phyloP scores from a whole-genome alignment of 2,329 filamentous ascomycete genomes.

The Paraphoma sp. region DNA sequence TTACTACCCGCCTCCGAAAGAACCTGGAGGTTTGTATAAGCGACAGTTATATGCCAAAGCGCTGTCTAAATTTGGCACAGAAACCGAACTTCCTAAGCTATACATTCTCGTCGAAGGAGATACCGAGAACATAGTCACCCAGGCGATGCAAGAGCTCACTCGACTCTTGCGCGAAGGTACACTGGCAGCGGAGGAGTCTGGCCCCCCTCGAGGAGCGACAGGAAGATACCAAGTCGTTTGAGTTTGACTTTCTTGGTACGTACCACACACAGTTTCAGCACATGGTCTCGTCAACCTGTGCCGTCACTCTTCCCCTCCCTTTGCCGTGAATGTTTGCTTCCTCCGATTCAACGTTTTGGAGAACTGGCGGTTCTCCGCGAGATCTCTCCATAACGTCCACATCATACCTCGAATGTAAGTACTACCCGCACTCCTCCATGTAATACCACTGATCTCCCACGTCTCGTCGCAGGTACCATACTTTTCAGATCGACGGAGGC shows the following conservation, averaged over 20 bases:
- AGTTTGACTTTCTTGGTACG: slow-evolving; percentile 9
- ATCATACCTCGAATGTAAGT: slow-evolving; percentile 5
- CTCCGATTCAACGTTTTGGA: too few relatives aligned
- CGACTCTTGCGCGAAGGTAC: slow-evolving; percentile 89
- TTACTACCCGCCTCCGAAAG: slow-evolving; percentile 84
- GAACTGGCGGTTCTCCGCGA: too few relatives aligned
- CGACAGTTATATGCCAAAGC: too few relatives aligned
- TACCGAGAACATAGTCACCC: slow-evolving; percentile 88
- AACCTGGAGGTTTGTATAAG: slow-evolving; percentile 64
- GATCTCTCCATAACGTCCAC: not conserved
- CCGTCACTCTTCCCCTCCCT: not conserved
- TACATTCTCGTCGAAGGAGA: slow-evolving; percentile 98
- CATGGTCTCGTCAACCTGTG: slow-evolving; percentile 2
- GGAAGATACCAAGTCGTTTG: slow-evolving; percentile 79
- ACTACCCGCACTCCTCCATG: not conserved
- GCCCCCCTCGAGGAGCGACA: slow-evolving; percentile 78
- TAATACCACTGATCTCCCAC: slow-evolving; percentile 9
- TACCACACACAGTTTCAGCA: not conserved
- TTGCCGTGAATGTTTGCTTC: not conserved
- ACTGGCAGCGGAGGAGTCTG: slow-evolving; percentile 79
- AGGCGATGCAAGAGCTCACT: slow-evolving; percentile 89
- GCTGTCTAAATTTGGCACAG: slow-evolving; percentile 22
- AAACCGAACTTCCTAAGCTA: slow-evolving; percentile 82
- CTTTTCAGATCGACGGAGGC: not conserved
- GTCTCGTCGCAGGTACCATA: slow-evolving; percentile 5